Base-by-base conservation (phyloP, 179 eudicot genomes). In the Silene noctiflora region DNA sequence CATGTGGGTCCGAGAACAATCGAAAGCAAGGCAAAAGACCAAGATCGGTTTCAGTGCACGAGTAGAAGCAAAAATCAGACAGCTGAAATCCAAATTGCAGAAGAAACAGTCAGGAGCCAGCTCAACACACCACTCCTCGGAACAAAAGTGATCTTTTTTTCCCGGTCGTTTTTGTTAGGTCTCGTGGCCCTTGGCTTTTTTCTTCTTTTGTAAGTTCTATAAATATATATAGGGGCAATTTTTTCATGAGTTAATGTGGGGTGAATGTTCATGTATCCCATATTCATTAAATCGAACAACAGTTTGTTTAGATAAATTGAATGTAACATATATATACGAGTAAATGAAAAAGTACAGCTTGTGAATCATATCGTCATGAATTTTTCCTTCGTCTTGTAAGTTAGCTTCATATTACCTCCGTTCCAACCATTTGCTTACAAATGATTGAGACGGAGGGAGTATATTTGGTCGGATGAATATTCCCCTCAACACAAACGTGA, bases 21-120 rank as follows among this genome's bases (percentile, higher is more conserved):
- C 88, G 17, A 95, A 95, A 79, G 99, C 99, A 3, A 84, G 95
- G 77, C 88, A 90, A 69, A 77, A 75, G 81, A 95, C 98, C 53
- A 89, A 91, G 89, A 86, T 93, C 3, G 99, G 99, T 74, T 89
- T 93, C 82, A 80, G 93, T 1, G 97, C 93, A 6, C 79, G 97
- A 55, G 99, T 95, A 0, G 97, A 95, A 69, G 96, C 91, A 0
- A 93, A 85, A 79, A 95, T 95, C 76, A 87, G 99, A 78, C 92
- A 89, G 46, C 74, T 93, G 81, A 91, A 75, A 80, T 86, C 81
- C 73, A 93, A 60, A 69, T 65, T 91, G 48, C 88, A 87, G 22
- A 93, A 88, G 85, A 95, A 95, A 68, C 85, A 82, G 51, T 83
- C 86, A 17, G 83, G 79, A 24, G 39, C 80, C 12, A 71, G 76